Evolutionary conservation across 140 eudicot species (phyloP), one percentile per base, ranked within the genome.

Genomic region (Anethum foeniculum): DNA sequence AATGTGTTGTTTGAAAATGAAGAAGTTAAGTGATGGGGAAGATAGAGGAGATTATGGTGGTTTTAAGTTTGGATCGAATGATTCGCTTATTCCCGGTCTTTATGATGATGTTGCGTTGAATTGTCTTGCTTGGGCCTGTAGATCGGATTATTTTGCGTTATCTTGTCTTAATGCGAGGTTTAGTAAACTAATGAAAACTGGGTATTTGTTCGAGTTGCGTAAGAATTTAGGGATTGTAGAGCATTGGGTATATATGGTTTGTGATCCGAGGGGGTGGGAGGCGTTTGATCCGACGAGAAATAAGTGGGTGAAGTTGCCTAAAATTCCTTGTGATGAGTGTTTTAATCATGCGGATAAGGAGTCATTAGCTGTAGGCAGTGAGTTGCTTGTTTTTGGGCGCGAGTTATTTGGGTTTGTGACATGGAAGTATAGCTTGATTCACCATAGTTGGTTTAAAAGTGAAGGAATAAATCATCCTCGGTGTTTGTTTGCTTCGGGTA

Each of bases 191-290:
- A 85, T 90, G 76, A 90, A 79, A 72, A 87, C 87, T 71, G 96
- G 91, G 13, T 85, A 88, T n/a, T 28, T 92, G 39, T 92, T 90
- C 27, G 91, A 83, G 51, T 83, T 92, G 79, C 79, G 97, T 25
- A 85, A 89, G 81, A 94, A 86, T 73, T 79, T 84, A 62, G 87
- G 88, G 79, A 54, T 88, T 14, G 85, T 85, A 36, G 93, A 92
- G 85, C 95, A 92, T 77, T 88, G 97, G 97, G 97, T 92, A 41
- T 90, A 90, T 85, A 83, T 92, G 93, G 89, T 87, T 69, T 92
- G 95, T 83, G 91, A 88, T 79, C 97, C 90, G 0, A 84, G 91
- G 74, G 93, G 89, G 41, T 92, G 97, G 97, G 97, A 90, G 76
- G 96, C 91, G 16, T 92, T 89, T 76, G 92, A 92, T 76, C 93